phyloP scores from a whole-genome alignment of 2,329 filamentous ascomycete genomes.

The Claviceps sp. region DNA sequence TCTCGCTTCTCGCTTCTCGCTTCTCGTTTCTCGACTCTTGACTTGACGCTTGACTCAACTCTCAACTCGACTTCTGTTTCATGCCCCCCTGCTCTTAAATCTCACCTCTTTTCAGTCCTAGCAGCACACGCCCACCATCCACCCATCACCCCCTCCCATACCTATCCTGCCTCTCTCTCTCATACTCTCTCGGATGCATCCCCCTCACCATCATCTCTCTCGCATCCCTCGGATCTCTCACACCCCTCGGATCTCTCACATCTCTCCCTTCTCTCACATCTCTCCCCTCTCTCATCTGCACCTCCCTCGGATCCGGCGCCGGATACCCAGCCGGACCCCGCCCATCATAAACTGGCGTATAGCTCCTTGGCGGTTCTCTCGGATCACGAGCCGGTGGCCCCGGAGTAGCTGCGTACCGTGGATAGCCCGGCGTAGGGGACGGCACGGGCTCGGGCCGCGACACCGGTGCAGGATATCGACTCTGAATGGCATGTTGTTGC shows the following conservation, averaged over 20 bases:
- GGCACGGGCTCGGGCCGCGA: constrained; percentile 29
- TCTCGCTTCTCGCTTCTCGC: too few species aligned
- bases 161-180: constrained; percentile 30
- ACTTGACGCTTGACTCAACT: too few species aligned
- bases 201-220: constrained; percentile 28
- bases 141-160: constrained; percentile 25
- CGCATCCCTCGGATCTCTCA: constrained; percentile 22
- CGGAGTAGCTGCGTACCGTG: constrained; percentile 30
- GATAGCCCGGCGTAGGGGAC: constrained; percentile 25
- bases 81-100: too few species aligned
- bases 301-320: constrained; percentile 19
- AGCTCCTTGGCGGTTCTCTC: constrained; percentile 29
- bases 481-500: constrained; percentile 26
- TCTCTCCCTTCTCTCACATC: constrained; percentile 15
- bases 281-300: constrained; percentile 21
- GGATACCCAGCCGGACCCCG: constrained; percentile 26
- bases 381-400: constrained; percentile 28
- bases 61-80: too few species aligned
- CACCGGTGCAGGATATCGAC: constrained; percentile 23
- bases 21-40: too few species aligned
- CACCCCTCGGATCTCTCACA: constrained; percentile 22
- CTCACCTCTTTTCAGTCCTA: too few species aligned
- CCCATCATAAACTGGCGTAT: constrained; percentile 32
- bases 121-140: background rate
- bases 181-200: constrained; percentile 32